Base-by-base conservation (phyloP, 2,329 filamentous ascomycete genomes). In the Clonostachys solani region DNA sequence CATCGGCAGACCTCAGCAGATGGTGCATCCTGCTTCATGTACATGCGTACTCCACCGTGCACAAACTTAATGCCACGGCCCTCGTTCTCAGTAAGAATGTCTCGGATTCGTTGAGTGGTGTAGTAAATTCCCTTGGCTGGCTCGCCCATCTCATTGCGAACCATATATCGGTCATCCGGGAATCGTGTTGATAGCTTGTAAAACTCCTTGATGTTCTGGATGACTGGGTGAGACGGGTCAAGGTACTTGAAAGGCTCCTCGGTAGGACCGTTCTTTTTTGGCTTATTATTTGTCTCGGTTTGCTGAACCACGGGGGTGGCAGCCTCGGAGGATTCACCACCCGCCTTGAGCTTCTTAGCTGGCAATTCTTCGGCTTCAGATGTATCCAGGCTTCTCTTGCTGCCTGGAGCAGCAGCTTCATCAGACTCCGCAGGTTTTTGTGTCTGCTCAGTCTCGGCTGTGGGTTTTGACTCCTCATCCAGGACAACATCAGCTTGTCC, bases 231-330 rank as follows among this genome's bases (percentile, higher is more conserved):
- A 23, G 86, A 78, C 0, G 82, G 68, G 9, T 84, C 68, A 38
- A 99, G 79, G 62, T 91, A 99, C 63, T 96, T 96, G 78, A 96
- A 99, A 5, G 92, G 89, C 65, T 99, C 94, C 65, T 97, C 94
- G 54, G 84, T 77, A 15, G 80, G 80, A 43, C 73, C 75, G 49
- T 75, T 75, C 62, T 61, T 68, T 62, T 58, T 66, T 50, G 66
- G 64, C 52, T 67, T 69, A 49, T 53, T 58, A 36, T 50, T 15
- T 42, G 19, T 37, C n/a, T 13, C 19, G 40, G 40, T n/a, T 18
- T 42, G 37, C 45, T 48, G 40, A 37, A 17, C 46, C 15, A 29
- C 33, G n/a, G 49, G 40, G 40, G 46, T 47, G 18, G 35, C 19
- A 18, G 34, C 46, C 23, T 29, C 23, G 9, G 46, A 15, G 4